Evolutionary conservation across 2,329 filamentous ascomycete species (phyloP).

Genomic region (Aspergillus costaricaensis): DNA sequence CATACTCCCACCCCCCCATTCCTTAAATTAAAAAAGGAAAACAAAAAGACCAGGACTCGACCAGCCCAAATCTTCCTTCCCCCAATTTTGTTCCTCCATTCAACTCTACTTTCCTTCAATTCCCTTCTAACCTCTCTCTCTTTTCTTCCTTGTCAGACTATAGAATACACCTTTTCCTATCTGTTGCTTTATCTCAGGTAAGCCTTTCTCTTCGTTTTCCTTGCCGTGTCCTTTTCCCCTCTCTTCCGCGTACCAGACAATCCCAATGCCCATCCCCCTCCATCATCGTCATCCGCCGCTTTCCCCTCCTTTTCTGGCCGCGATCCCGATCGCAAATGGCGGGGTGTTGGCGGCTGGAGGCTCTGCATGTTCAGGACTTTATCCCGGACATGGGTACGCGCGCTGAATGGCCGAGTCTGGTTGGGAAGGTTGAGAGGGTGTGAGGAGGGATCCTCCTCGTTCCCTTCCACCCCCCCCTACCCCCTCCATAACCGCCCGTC

Average conservation of each 20-base stretch:
- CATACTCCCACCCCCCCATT: slow-evolving; percentile 5
- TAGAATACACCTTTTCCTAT: slow-evolving; percentile 14
- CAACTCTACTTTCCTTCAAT: slow-evolving; percentile 12
- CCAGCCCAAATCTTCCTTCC: neutral
- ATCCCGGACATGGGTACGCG: slow-evolving; percentile 1
- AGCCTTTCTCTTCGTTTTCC: slow-evolving; percentile 20
- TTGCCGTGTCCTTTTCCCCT: slow-evolving; percentile 18
- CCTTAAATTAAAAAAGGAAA: slow-evolving; percentile 6
- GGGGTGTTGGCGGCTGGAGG: neutral
- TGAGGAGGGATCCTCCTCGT: neutral
- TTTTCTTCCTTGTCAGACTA: slow-evolving; percentile 10
- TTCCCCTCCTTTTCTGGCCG: neutral
- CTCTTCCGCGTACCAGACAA: slow-evolving; percentile 15
- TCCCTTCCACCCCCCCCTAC: neutral
- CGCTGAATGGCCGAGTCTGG: slow-evolving; percentile 16
- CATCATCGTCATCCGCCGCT: slow-evolving; percentile 8
- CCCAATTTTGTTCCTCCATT: neutral
- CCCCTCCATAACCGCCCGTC: slow-evolving; percentile 11
- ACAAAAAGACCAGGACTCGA: neutral
- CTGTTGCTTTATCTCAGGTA: slow-evolving; percentile 26
- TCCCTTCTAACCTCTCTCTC: slow-evolving; percentile 16
- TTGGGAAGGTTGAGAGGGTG: neutral
- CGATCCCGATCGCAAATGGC: slow-evolving; percentile 1
- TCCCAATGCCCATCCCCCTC: slow-evolving; percentile 13
- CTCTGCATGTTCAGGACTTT: slow-evolving; percentile 1